A percentile compares a stretch with the other conserved stretches of the same genome.
Evolutionary conservation across 768 basidiomycete genomes (phyloP).

Genomic region (Leucocoprinus sp.): DNA sequence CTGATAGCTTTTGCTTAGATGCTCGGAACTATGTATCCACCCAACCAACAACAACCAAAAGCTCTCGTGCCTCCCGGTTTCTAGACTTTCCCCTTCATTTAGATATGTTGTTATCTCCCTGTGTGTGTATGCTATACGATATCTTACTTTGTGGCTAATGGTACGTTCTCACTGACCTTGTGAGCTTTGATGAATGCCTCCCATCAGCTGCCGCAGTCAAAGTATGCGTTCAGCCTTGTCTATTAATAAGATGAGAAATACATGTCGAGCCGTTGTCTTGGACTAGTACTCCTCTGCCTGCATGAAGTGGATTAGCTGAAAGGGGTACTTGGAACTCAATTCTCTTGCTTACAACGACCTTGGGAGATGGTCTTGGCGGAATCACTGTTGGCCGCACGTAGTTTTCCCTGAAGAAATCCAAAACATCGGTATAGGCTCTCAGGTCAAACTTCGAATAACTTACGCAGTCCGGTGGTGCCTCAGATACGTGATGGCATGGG

Average conservation of each 20-base stretch:
- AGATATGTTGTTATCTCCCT: too few relatives aligned
- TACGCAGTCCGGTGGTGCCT: conserved; percentile 85
- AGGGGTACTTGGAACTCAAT: conserved; percentile 3
- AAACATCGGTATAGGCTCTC: conserved; percentile 9
- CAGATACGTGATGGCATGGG: conserved; percentile 81
- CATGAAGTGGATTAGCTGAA: conserved; percentile 3
- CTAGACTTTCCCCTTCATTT: conserved; percentile 23
- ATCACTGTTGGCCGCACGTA: conserved; percentile 60
- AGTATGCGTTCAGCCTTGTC: conserved; percentile 5
- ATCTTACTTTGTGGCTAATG: not conserved
- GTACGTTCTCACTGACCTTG: conserved; percentile 4
- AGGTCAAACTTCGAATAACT: conserved; percentile 27
- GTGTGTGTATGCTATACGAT: not conserved
- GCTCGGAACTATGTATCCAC: conserved; percentile 57
- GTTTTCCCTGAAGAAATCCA: conserved; percentile 40
- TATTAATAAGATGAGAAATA: conserved; percentile 10
- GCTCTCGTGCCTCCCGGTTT: conserved; percentile 82
- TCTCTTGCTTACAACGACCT: conserved; percentile 23
- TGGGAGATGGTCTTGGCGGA: conserved; percentile 37
- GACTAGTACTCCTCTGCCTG: conserved; percentile 23
- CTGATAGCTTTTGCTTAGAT: conserved; percentile 41
- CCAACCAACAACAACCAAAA: conserved; percentile 38
- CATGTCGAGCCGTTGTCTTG: conserved; percentile 4
- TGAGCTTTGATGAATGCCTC: not conserved
- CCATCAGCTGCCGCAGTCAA: conserved; percentile 7